Evolutionary conservation across 768 basidiomycete genomes (phyloP).

Genomic region (Filobasidium floriforme): DNA sequence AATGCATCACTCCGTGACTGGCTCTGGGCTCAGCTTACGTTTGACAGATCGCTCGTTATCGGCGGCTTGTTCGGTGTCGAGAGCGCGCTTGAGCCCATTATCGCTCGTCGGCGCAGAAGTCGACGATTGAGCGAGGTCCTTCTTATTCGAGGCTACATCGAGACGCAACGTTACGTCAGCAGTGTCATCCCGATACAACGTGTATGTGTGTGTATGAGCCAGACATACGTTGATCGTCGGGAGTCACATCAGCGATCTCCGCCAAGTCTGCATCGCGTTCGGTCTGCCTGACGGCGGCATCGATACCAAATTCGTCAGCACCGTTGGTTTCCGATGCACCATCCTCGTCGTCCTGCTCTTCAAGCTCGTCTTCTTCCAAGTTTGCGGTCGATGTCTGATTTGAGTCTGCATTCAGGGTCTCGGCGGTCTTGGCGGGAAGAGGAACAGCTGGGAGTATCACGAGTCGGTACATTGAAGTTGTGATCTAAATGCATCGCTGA

Average conservation of each 20-base stretch:
- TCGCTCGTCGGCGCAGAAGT: background rate
- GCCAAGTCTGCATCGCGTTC: background rate
- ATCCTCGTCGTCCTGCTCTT: slow-evolving; percentile 14
- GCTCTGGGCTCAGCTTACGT: background rate
- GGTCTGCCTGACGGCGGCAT: background rate
- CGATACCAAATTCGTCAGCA: slow-evolving; percentile 6
- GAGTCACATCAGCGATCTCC: background rate
- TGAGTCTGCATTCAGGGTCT: no score
- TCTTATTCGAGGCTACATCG: background rate
- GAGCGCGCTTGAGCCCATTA: background rate
- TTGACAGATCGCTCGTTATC: background rate
- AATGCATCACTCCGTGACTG: background rate
- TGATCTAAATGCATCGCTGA: no score
- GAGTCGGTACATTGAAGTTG: no score
- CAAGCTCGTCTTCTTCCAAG: slow-evolving; percentile 5
- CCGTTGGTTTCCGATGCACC: background rate
- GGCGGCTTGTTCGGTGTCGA: background rate
- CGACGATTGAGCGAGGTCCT: no score
- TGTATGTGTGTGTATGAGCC: background rate
- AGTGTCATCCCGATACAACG: background rate
- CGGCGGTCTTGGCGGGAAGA: no score
- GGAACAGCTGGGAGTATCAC: no score
- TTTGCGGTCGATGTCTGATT: no score
- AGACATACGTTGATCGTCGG: background rate
- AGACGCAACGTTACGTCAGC: background rate